A percentile compares a stretch with the other conserved stretches of the same genome.
Conservation (phyloP, 2,329 filamentous ascomycete genomes). For the Drechslerella coelobrocha region DNA sequence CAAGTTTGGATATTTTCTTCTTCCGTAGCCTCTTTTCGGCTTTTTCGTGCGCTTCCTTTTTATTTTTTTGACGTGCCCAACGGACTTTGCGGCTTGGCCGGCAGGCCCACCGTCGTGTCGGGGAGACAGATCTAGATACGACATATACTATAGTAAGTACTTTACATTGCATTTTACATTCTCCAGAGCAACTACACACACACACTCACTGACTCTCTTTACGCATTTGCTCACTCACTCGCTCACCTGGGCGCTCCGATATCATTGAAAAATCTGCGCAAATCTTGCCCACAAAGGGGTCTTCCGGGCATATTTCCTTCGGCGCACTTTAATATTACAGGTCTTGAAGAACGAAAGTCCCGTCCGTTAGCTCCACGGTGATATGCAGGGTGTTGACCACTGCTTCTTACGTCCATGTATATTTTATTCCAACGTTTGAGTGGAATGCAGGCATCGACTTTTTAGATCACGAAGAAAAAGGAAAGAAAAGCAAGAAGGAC, state of each 20-base stretch:
- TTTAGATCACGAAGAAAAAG: slow-evolving; percentile 21
- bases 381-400: slow-evolving; percentile 38
- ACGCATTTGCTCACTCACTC: too few relatives aligned
- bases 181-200: too few relatives aligned
- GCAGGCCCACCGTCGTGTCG: neutral
- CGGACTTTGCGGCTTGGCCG: neutral
- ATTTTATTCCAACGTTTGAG: slow-evolving; percentile 30
- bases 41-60: too few relatives aligned
- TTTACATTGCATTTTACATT: too few relatives aligned
- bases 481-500: slow-evolving; percentile 6
- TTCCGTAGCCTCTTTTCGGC: too few relatives aligned
- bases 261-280: slow-evolving; percentile 17
- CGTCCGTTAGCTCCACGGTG: slow-evolving; percentile 13
- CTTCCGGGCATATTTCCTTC: slow-evolving; percentile 36
- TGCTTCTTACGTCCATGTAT: slow-evolving; percentile 24
- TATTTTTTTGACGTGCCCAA: neutral
- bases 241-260: slow-evolving; percentile 13
- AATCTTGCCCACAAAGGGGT: slow-evolving; percentile 35
- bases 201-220: too few relatives aligned
- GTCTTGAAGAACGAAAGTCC: slow-evolving; percentile 46
- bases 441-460: slow-evolving; percentile 31
- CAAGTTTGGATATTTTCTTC: neutral
- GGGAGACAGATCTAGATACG: too few relatives aligned
- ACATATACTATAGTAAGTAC: too few relatives aligned
- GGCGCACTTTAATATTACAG: slow-evolving; percentile 36